Evolutionary conservation across 177 flowering plant species (phyloP), one percentile per base, ranked within the genome.

Genomic region (Vitis hybrid): DNA sequence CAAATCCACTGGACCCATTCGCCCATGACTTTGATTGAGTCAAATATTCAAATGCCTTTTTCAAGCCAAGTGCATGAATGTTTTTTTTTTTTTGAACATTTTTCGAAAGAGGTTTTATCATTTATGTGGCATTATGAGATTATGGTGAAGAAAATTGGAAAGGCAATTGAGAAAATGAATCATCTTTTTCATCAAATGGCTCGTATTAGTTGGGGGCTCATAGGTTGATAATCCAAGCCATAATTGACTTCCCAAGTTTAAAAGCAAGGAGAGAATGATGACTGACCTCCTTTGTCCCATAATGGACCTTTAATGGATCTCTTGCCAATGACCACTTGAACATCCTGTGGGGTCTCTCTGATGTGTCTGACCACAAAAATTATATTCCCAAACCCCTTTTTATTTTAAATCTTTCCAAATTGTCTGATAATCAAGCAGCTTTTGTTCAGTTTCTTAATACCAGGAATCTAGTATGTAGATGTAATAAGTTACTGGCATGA

Each of bases 221-320:
- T 15, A 24, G 28, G 28, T 60, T 31, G 28, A 60, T 28, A 22
- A 24, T 10, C 24, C 4, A 3, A 60, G 24, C 28, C 38, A 60
- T 60, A 28, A 60, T 60, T 60, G 33, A 19, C 38, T 11, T 62
- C 47, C 10, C 51, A 4, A 31, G 19, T 33, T 38, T 62, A 15
- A 15, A 33, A 18, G 11, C 22, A 62, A 33, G 65, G 51, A 62
- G 33, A 63, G 66, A 59, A 19, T 75, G 55, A 22, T 44, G 18
- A 58, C 59, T 67, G 62, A 53, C 61, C 62, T 31, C 52, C 28
- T 55, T 59, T 63, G 52, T 11, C 65, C 28, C 69, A 63, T 55
- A 4, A 63, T 57, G 59, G 64, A 8, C 56, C 49, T 44, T 66
- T 28, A 11, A 64, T 4, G 55, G 57, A 22, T 60, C 63, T 8